phyloP scores from a whole-genome alignment of 768 basidiomycete genomes.

The Leccinum barrowsii region DNA sequence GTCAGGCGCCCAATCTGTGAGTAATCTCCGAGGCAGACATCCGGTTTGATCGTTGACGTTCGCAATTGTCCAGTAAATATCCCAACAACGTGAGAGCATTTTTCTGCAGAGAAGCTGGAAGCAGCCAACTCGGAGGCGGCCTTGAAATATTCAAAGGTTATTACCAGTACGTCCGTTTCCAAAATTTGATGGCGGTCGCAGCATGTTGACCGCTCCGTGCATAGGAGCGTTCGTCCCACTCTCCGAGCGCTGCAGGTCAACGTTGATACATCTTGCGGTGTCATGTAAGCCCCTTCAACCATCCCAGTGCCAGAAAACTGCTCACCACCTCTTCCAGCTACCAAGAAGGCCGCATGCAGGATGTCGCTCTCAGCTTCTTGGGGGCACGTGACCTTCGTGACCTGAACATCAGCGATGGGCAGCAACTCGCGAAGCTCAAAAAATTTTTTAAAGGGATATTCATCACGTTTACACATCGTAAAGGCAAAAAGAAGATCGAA shows the following conservation, averaged over 20 bases:
- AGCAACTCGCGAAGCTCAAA: slow-evolving; percentile 33
- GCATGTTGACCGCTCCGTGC: background rate
- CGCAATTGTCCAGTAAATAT: slow-evolving; percentile 32
- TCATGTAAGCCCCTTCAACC: slow-evolving; percentile 33
- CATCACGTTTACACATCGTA: slow-evolving; percentile 29
- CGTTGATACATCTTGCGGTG: slow-evolving; percentile 44
- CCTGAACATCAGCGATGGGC: slow-evolving; percentile 25
- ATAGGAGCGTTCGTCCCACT: slow-evolving; percentile 46
- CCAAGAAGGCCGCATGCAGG: slow-evolving; percentile 21
- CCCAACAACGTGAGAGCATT: slow-evolving; percentile 46
- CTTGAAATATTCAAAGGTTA: slow-evolving; percentile 48
- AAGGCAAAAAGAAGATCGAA: slow-evolving; percentile 33
- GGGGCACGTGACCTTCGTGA: slow-evolving; percentile 24
- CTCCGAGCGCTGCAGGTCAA: slow-evolving; percentile 40
- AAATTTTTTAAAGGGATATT: slow-evolving; percentile 37
- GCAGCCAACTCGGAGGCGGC: slow-evolving; percentile 23
- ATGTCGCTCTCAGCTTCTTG: slow-evolving; percentile 33
- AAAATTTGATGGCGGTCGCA: background rate
- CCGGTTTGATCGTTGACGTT: background rate
- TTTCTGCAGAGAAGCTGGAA: slow-evolving; percentile 36
- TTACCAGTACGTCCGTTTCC: slow-evolving; percentile 41
- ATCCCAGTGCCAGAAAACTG: background rate
- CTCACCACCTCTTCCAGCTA: slow-evolving; percentile 20
- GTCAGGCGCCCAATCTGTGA: slow-evolving; percentile 45
- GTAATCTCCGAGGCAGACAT: slow-evolving; percentile 10